Evolutionary conservation across 164 flowering plant genomes (phyloP), one percentile per base, ranked within the genome.

Genomic region (Sextonia rubra): DNA sequence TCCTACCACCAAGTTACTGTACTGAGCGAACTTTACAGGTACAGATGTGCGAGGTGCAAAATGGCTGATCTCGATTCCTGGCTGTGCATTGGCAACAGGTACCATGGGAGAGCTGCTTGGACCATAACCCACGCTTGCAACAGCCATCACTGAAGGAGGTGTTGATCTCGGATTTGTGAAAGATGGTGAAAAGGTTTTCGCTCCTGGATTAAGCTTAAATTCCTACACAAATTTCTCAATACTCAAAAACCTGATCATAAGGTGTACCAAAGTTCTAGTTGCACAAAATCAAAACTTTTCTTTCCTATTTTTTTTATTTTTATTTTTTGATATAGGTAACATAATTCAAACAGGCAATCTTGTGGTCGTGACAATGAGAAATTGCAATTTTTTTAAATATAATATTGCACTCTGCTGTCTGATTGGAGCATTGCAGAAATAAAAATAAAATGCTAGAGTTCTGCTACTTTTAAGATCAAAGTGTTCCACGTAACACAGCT

Each of bases 171-270:
- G 75, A 61, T 76, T 78, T 66, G 80, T 23, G 70, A 75, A 74
- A 60, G 90, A 80, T 20, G 97, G 97, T 69, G 87, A 87, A 76
- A 92, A 92, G 32, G 81, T 73, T 77, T 90, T 88, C 71, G 97
- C 97, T 71, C 81, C 91, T 24, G 95, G 95, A 72, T 92, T 92
- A 74, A 92, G 95, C 85, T 92, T 92, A 61, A 86, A 92, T 76
- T 84, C 93, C 97, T 90, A 70, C 20, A 74, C 64, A 78, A 47
- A 61, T 12, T 15, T 70, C 25, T 24, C 44, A 66, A 32, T 15
- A 27, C 15, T 29, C 12, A 22, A 25, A 17, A 66, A 47, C 14
- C 68, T 48, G 61, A 60, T 32, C 32, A 52, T 56, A 49, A 26
- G 22, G 7, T 37, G 23, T 32, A 56, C 20, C 60, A 65, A 70